Conservation (phyloP, 2,329 filamentous ascomycete genomes). For the Phyllosticta paracitricarpa region DNA sequence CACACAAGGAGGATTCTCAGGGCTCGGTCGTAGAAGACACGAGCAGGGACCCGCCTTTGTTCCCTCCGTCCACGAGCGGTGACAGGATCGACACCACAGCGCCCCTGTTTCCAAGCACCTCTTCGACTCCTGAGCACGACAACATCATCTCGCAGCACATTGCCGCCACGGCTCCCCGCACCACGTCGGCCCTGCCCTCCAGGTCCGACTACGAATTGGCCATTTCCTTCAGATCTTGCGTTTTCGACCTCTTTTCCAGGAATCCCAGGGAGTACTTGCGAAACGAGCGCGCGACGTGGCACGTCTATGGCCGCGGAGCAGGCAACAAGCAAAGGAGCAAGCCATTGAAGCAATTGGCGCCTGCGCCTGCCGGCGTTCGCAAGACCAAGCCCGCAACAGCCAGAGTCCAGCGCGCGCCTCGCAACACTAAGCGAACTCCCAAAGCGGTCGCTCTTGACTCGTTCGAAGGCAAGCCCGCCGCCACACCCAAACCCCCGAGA, state of each 20-base stretch:
- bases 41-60: constrained; percentile 26
- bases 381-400: constrained; percentile 25
- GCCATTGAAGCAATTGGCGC: constrained; percentile 25
- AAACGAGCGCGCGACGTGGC: constrained; percentile 45
- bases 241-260: constrained; percentile 30
- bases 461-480: constrained; percentile 29
- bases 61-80: constrained; percentile 19
- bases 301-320: constrained; percentile 14
- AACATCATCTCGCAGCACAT: constrained; percentile 25
- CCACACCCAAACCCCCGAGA: constrained; percentile 37
- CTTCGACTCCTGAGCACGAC: constrained; percentile 8
- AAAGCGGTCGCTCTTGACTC: constrained; percentile 21
- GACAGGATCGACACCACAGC: constrained; percentile 18
- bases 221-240: constrained; percentile 24
- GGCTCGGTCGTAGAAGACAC: constrained; percentile 19
- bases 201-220: constrained; percentile 28
- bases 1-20: constrained; percentile 28
- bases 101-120: constrained; percentile 23
- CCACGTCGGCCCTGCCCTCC: constrained; percentile 21
- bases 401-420: constrained; percentile 23
- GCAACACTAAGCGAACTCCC: constrained; percentile 26
- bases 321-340: constrained; percentile 28
- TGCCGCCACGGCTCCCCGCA: constrained; percentile 8
- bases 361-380: constrained; percentile 25
- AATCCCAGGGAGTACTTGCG: constrained; percentile 42